Percentiles rank a stretch among this genome's conserved stretches.
Conservation (phyloP, 768 basidiomycete genomes). For the Austroboletus eburneus region DNA sequence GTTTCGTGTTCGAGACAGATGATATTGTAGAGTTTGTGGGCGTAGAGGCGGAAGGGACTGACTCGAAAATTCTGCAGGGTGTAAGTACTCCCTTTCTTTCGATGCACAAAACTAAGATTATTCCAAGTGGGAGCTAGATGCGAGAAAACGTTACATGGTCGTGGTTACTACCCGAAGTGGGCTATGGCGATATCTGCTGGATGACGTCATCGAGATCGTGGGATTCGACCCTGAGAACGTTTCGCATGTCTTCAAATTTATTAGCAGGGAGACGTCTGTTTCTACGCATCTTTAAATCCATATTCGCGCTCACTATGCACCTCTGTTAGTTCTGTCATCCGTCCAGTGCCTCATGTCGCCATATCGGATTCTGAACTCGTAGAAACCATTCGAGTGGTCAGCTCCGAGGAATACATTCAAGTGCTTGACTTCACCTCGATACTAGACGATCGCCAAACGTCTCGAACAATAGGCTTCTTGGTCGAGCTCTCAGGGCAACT, state of each 20-base stretch:
- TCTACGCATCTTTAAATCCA: too few species aligned
- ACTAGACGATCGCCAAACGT: constrained; percentile 7
- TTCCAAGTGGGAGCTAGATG: constrained; percentile 8
- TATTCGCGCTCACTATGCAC: too few species aligned
- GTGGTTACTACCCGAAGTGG: constrained; percentile 15
- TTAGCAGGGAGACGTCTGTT: constrained; percentile 7
- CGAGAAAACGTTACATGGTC: constrained; percentile 7
- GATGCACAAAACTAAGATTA: background rate
- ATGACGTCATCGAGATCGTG: constrained; percentile 12
- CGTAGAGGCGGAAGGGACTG: background rate
- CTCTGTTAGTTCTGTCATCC: constrained; percentile 1
- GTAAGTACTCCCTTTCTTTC: background rate
- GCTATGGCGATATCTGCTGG: constrained; percentile 15
- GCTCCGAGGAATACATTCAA: constrained; percentile 1
- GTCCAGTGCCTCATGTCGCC: background rate
- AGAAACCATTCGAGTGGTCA: constrained; percentile 1
- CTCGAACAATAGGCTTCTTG: constrained; percentile 11
- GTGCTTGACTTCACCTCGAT: constrained; percentile 10
- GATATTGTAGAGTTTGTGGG: constrained; percentile 9
- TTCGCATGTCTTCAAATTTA: constrained; percentile 9
- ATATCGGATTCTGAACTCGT: constrained; percentile 8
- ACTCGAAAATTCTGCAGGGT: constrained; percentile 1
- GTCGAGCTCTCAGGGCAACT: constrained; percentile 5
- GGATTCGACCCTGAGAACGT: constrained; percentile 12
- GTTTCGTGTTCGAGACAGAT: constrained; percentile 6